These are phyloP conservation scores for Nemania diffusa DNA, from an alignment of 2,329 filamentous ascomycete genomes.

Conservation along the genomic window DNA sequence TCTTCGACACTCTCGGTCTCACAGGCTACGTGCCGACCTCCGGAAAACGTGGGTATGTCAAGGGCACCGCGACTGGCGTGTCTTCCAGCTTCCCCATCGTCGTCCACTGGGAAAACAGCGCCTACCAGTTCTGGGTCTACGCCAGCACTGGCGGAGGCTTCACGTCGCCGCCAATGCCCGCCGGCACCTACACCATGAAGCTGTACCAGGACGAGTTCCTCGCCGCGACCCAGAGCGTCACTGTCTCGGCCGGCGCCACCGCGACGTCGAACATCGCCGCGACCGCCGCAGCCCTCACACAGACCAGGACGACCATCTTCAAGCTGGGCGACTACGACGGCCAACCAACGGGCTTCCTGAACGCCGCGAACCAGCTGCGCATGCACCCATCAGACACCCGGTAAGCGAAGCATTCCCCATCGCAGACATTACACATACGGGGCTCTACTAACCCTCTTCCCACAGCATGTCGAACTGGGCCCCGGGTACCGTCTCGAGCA, in stretches of 20 bases:
- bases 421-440: background rate
- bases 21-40: conserved; percentile 62
- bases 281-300: conserved; percentile 49
- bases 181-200: conserved; percentile 69
- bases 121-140: conserved; percentile 68
- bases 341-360: conserved; percentile 64
- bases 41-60: conserved; percentile 60
- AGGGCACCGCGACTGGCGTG: conserved; percentile 64
- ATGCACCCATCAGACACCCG: conserved; percentile 54
- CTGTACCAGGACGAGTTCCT: conserved; percentile 67
- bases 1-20: conserved; percentile 64
- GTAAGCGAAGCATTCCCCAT: conserved; percentile 12
- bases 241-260: conserved; percentile 58
- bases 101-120: conserved; percentile 66
- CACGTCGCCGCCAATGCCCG: conserved; percentile 67
- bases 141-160: conserved; percentile 59
- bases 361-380: conserved; percentile 66
- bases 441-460: conserved; percentile 54
- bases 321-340: conserved; percentile 69
- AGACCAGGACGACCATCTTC: conserved; percentile 60
- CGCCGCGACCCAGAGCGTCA: conserved; percentile 58
- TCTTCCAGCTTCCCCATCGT: conserved; percentile 60
- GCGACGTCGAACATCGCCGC: conserved; percentile 60
- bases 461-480: conserved; percentile 36
- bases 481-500: conserved; percentile 60